Conservation (phyloP, 805 yeast genomes). For the Candida nemodendra region DNA sequence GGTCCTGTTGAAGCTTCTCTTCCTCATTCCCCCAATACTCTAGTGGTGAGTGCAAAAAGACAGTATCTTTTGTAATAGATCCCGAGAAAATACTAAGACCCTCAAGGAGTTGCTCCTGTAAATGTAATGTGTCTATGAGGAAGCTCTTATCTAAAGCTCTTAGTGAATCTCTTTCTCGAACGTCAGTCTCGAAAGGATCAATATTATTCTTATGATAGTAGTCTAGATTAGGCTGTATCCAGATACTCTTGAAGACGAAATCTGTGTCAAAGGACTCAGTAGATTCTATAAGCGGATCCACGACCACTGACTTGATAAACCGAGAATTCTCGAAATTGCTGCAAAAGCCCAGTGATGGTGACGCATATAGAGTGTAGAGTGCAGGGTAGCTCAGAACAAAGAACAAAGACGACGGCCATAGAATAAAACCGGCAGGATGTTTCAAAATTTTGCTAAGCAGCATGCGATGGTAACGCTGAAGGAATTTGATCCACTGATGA, state of each 20-base stretch:
- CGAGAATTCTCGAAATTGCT: conserved; percentile 12
- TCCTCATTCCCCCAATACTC: conserved; percentile 41
- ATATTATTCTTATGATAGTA: conserved; percentile 23
- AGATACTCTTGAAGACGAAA: conserved; percentile 33
- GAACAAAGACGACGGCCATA: conserved; percentile 47
- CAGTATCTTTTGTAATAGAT: conserved; percentile 3
- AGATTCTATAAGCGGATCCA: conserved; percentile 10
- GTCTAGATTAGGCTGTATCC: conserved; percentile 31
- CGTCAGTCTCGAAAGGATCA: conserved; percentile 4
- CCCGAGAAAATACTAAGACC: conserved; percentile 20
- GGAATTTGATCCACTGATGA: conserved; percentile 11
- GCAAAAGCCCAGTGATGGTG: conserved; percentile 19
- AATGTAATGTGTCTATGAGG: conserved; percentile 32
- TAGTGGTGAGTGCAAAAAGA: conserved; percentile 40
- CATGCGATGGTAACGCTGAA: conserved; percentile 13
- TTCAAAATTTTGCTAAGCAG: conserved; percentile 28
- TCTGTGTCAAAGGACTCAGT: conserved; percentile 7
- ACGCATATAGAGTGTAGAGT: conserved; percentile 36
- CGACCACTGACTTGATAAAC: conserved; percentile 16
- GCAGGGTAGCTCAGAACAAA: conserved; percentile 51
- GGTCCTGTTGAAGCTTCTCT: conserved; percentile 30
- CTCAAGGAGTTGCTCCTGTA: conserved; percentile 34
- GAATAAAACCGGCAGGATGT: conserved; percentile 42
- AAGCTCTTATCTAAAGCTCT: conserved; percentile 38
- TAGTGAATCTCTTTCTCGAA: conserved; percentile 5